Evolutionary conservation across 2,329 filamentous ascomycete genomes (phyloP).

Genomic region (Colletotrichum caudatum): DNA sequence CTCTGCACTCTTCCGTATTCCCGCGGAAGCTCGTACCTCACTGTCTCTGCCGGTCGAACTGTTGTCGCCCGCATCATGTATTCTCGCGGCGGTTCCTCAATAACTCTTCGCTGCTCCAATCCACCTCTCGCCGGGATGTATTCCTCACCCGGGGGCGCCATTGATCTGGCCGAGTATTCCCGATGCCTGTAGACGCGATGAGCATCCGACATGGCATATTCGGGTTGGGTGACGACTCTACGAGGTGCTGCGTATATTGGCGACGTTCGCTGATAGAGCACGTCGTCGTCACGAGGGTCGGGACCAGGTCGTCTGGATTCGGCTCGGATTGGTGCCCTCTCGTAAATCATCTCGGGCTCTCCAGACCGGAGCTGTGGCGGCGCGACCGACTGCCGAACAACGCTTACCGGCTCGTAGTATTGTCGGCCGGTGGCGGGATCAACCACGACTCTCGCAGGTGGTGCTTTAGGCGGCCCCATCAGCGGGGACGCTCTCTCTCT

Average conservation of each 20-base stretch:
- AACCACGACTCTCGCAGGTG: conserved; percentile 77
- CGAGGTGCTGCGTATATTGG: conserved; percentile 64
- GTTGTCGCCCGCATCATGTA: conserved; percentile 68
- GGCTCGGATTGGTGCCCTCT: conserved; percentile 68
- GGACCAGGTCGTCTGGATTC: conserved; percentile 62
- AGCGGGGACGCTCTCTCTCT: conserved; percentile 59
- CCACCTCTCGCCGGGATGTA: conserved; percentile 61
- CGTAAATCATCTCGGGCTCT: conserved; percentile 73
- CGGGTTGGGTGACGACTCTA: conserved; percentile 72
- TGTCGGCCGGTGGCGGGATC: conserved; percentile 83
- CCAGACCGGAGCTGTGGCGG: conserved; percentile 55
- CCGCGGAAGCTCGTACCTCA: conserved; percentile 56
- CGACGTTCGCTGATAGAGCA: conserved; percentile 64
- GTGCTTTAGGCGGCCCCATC: conserved; percentile 64
- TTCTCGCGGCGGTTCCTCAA: conserved; percentile 64
- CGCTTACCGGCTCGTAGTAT: conserved; percentile 70
- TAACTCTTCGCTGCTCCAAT: conserved; percentile 55
- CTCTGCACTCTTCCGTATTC: conserved; percentile 61
- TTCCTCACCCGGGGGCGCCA: conserved; percentile 56
- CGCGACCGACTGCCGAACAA: conserved; percentile 65
- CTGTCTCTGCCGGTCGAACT: conserved; percentile 64
- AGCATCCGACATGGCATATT: conserved; percentile 63
- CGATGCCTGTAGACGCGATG: conserved; percentile 67
- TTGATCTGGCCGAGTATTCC: conserved; percentile 68
- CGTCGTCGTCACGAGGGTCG: conserved; percentile 62